A percentile compares a stretch with the other conserved stretches of the same genome.
These are phyloP conservation scores for Ilyonectria destructans DNA, from an alignment of 2,329 filamentous ascomycete species.

Conservation along the genomic window DNA sequence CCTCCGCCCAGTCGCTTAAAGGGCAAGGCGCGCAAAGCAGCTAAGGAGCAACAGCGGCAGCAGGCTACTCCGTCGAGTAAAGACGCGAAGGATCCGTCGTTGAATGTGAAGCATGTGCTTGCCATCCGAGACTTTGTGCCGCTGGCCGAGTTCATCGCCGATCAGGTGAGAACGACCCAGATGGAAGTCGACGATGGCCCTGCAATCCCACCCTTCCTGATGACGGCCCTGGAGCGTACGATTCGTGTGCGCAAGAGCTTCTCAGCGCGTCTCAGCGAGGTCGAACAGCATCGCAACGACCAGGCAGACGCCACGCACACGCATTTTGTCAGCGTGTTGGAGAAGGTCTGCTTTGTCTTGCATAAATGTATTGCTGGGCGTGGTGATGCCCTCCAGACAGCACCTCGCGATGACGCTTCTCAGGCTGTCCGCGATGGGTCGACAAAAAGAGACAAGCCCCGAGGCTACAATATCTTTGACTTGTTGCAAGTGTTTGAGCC, in stretches of 20 bases:
- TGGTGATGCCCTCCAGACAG: neutral
- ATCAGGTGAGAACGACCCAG: neutral
- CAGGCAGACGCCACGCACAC: neutral
- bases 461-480: conserved; percentile 6
- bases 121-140: conserved; percentile 19
- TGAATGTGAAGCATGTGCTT: conserved; percentile 11
- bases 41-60: neutral
- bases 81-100: neutral
- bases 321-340: conserved; percentile 14
- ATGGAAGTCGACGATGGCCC: neutral
- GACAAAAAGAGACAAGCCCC: neutral
- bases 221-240: neutral
- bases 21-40: conserved; percentile 2
- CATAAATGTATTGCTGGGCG: neutral
- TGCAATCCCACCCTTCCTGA: neutral
- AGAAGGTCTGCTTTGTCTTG: conserved; percentile 17
- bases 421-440: neutral
- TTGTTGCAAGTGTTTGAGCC: conserved; percentile 12
- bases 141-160: conserved; percentile 14
- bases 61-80: neutral
- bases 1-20: neutral
- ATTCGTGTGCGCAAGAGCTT: conserved; percentile 14
- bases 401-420: neutral
- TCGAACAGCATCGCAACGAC: neutral
- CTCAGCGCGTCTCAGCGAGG: neutral